Base-by-base conservation (phyloP, 1,139 yeast genomes). In the Debaryomyces nepalensis region DNA sequence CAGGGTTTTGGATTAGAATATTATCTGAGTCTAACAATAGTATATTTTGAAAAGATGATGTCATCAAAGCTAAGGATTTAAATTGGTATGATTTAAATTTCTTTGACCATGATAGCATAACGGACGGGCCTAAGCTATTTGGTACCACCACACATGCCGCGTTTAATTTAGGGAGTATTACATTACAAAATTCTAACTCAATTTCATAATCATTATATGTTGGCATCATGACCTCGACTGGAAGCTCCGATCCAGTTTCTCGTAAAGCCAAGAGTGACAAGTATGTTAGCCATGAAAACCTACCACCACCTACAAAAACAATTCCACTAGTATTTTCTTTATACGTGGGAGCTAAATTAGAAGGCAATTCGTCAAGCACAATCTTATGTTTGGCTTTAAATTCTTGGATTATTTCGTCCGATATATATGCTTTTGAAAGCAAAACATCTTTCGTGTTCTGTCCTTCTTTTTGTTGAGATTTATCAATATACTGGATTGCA, bases 1-100 rank as follows among this genome's bases (percentile, higher is more conserved):
- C 75, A 0, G 77, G 77, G 26, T 68, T 63, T 18, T 60, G 49
- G 10, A 73, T 53, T 4, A 68, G 49, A 3, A 71, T 54, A 46
- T 73, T 73, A 45, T 73, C 79, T 5, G 77, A 67, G 50, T 73
- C 79, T 32, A 73, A 51, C 33, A 73, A 55, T 22, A 73, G 54
- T 4, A 72, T 68, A 45, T 72, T 64, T 46, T 73, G 71, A 49
- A 73, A 73, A 5, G 74, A 62, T 2, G 75, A 66, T 5, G 70
- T 59, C 50, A 72, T 53, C 32, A 70, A 49, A 2, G 75, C 74
- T 44, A 73, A 59, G 0, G 73, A 61, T 47, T 73, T 73, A 50
- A 62, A 71, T 48, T 73, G 78, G 50, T 70, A 73, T 22, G 53
- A 59, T 1, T 57, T 57, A 37, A 70, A 58, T 22, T 55, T 57